phyloP scores from a whole-genome alignment of 1,284 basidiomycete genomes.

The Gymnopus androsaceus region DNA sequence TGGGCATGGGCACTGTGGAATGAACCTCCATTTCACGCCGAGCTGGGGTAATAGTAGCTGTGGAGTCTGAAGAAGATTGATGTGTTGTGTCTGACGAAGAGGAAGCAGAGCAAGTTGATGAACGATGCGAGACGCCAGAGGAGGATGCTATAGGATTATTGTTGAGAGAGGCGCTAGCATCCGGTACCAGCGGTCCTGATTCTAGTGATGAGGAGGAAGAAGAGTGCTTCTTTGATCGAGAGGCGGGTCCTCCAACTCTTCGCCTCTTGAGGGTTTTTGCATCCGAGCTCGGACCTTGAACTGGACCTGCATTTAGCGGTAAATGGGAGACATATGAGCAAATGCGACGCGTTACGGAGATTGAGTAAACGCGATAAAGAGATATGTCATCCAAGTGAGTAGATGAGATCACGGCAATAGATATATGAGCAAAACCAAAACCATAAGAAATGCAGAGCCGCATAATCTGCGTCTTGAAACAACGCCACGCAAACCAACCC shows the following conservation, averaged over 20 bases:
- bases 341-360: neutral
- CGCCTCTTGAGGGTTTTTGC: neutral
- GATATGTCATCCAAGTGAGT: neutral
- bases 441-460: neutral
- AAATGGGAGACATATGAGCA: neutral
- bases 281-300: neutral
- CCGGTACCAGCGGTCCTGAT: neutral
- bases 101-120: neutral
- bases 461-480: neutral
- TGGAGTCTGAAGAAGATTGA: neutral
- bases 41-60: neutral
- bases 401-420: slow-evolving; percentile 4
- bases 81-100: neutral
- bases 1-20: neutral
- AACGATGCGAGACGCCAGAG: neutral
- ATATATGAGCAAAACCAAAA: neutral
- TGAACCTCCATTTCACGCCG: slow-evolving; percentile 1
- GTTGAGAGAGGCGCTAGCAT: neutral
- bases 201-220: neutral
- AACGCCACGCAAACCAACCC: neutral
- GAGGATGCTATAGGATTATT: neutral
- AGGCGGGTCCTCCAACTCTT: no score
- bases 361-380: neutral
- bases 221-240: no score
- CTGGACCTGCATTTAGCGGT: slow-evolving; percentile 6